Percentiles rank a stretch among this genome's conserved stretches.
Evolutionary conservation across 2,329 filamentous ascomycete genomes (phyloP).

Genomic region (Aschersonia sp.): DNA sequence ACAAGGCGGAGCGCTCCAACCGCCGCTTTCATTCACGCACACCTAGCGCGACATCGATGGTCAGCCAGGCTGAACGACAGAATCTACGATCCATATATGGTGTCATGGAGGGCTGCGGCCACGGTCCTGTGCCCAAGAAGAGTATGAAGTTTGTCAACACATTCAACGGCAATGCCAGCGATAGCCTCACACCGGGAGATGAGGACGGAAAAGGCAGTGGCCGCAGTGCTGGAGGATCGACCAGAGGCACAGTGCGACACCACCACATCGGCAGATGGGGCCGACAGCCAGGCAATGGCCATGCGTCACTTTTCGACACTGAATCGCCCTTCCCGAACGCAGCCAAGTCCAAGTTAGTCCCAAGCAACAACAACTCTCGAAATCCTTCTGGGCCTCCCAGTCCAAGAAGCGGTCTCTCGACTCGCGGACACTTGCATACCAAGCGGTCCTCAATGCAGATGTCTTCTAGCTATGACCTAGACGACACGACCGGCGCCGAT

Average conservation of each 20-base stretch:
- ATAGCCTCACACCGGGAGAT: constrained; percentile 40
- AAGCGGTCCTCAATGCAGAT: constrained; percentile 44
- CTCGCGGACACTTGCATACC: constrained; percentile 17
- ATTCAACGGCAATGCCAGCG: constrained; percentile 46
- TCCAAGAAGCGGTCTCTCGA: constrained; percentile 38
- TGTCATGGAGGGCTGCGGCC: constrained; percentile 43
- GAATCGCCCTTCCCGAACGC: constrained; percentile 66
- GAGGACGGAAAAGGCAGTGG: constrained; percentile 50
- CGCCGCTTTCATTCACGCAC: constrained; percentile 83
- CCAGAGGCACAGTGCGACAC: constrained; percentile 54
- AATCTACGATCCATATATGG: constrained; percentile 50
- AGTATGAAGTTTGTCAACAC: constrained; percentile 94
- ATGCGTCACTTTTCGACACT: constrained; percentile 60
- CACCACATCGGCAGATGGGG: constrained; percentile 63
- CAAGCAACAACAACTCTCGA: constrained; percentile 28
- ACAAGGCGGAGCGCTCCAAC: constrained; percentile 40
- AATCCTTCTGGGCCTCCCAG: constrained; percentile 57
- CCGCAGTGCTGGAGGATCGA: constrained; percentile 45
- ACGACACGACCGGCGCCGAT: constrained; percentile 65
- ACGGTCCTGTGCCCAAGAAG: constrained; percentile 45
- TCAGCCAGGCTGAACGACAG: constrained; percentile 49
- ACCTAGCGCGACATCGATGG: constrained; percentile 79
- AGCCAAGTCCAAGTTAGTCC: constrained; percentile 41
- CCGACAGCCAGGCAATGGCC: constrained; percentile 49
- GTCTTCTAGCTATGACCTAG: constrained; percentile 59